Evolutionary conservation across 495 filamentous ascomycete genomes (phyloP).

Genomic region (Aspergillus incahuasiensis): DNA sequence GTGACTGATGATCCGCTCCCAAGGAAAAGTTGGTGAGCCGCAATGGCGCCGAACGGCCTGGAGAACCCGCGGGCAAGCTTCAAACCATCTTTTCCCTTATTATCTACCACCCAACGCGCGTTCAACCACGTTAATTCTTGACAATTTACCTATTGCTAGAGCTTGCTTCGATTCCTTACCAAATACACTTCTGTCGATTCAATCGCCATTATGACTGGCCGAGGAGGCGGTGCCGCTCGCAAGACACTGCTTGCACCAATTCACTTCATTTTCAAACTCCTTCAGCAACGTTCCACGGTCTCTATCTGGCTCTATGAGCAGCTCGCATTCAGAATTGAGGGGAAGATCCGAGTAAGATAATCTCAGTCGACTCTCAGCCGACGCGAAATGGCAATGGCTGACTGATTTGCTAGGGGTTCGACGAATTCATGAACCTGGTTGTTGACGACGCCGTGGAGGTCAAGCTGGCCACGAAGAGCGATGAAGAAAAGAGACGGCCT

Average conservation of each 20-base stretch:
- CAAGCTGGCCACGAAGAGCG: constrained; percentile 73
- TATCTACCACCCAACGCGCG: constrained; percentile 4
- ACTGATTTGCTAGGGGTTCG: constrained; percentile 64
- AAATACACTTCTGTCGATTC: neutral
- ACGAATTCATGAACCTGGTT: constrained; percentile 99
- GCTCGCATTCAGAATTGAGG: constrained; percentile 85
- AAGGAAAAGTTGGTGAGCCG: constrained; percentile 31
- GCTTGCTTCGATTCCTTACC: constrained; percentile 9
- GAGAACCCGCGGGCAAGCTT: constrained; percentile 13
- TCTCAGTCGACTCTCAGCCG: neutral
- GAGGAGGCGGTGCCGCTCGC: constrained; percentile 69
- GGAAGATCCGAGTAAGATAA: constrained; percentile 81
- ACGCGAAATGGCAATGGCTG: neutral
- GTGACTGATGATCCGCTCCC: constrained; percentile 26
- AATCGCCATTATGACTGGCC: constrained; percentile 64
- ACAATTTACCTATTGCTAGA: neutral
- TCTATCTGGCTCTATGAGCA: constrained; percentile 98
- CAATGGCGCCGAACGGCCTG: constrained; percentile 4
- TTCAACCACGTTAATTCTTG: neutral
- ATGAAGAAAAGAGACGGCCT: constrained; percentile 70
- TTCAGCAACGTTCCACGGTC: constrained; percentile 82
- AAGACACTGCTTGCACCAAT: constrained; percentile 94
- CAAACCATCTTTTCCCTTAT: constrained; percentile 6
- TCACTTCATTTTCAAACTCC: constrained; percentile 97
- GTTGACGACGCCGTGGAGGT: constrained; percentile 95